phyloP scores from a whole-genome alignment of 345 rosid genomes.

The Mallotus nudiflorus region DNA sequence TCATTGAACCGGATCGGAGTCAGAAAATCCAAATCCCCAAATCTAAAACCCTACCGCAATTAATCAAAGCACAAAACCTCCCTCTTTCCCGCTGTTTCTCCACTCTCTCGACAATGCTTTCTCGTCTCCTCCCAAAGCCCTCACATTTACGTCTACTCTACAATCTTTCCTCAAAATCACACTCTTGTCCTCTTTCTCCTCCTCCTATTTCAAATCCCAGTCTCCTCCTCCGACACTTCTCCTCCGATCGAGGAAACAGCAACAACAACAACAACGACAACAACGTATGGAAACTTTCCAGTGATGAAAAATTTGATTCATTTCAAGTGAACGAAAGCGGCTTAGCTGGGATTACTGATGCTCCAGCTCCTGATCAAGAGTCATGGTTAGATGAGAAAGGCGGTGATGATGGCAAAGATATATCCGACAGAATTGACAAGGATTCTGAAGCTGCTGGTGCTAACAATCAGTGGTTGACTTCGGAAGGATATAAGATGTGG shows the following conservation, averaged over 20 bases:
- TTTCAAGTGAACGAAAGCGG: slow-evolving; percentile 20
- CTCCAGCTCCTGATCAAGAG: slow-evolving; percentile 20
- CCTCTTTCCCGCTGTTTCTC: neutral
- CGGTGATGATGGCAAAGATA: slow-evolving; percentile 11
- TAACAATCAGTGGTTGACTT: slow-evolving; percentile 34
- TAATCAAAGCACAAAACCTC: neutral
- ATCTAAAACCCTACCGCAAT: slow-evolving; percentile 8
- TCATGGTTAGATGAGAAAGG: slow-evolving; percentile 36
- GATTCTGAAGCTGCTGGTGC: slow-evolving; percentile 5
- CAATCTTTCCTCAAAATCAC: slow-evolving; percentile 37
- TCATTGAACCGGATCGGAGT: no score
- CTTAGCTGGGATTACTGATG: slow-evolving; percentile 34
- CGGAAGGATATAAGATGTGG: slow-evolving; percentile 44
- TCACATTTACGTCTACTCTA: slow-evolving; percentile 56
- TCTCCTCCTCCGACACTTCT: slow-evolving; percentile 43
- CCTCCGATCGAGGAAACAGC: slow-evolving; percentile 34
- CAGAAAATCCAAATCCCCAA: neutral
- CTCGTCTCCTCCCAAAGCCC: slow-evolving; percentile 62
- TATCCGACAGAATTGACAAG: slow-evolving; percentile 14
- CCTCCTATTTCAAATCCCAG: slow-evolving; percentile 24
- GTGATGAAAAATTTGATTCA: slow-evolving; percentile 39
- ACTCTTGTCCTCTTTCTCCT: slow-evolving; percentile 14
- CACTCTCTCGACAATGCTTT: slow-evolving; percentile 47
- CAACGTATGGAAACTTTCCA: slow-evolving; percentile 53
- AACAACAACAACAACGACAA: slow-evolving; percentile 22